Percentiles rank a stretch among this genome's conserved stretches.
Evolutionary conservation across 306 rosid genomes (phyloP).

Genomic region (Trifolium fragiferum): DNA sequence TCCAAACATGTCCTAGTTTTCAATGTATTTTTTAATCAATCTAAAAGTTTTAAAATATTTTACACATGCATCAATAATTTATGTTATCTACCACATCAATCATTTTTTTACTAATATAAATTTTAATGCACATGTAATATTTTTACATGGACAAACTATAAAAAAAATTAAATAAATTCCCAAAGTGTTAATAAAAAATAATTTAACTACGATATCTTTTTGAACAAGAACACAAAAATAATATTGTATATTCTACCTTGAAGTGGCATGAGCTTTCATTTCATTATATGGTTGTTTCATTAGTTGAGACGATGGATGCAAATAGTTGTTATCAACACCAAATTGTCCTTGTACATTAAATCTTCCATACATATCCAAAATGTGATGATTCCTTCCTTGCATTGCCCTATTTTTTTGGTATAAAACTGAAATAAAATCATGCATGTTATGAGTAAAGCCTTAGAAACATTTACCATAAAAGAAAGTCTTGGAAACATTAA

Average conservation of each 20-base stretch:
- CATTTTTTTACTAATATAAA: no score
- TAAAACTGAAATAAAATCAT: slow-evolving; percentile 55
- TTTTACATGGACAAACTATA: no score
- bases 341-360: slow-evolving; percentile 49
- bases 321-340: slow-evolving; percentile 44
- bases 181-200: neutral
- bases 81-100: neutral
- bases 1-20: no score
- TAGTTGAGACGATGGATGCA: slow-evolving; percentile 42
- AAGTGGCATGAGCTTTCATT: slow-evolving; percentile 39
- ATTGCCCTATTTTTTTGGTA: slow-evolving; percentile 47
- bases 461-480: no score
- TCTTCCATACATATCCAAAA: slow-evolving; percentile 58
- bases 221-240: neutral
- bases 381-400: slow-evolving; percentile 58
- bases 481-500: slow-evolving; percentile 26
- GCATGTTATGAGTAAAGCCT: slow-evolving; percentile 21
- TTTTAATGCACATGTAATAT: no score
- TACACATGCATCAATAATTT: neutral
- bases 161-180: no score
- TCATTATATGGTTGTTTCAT: slow-evolving; percentile 42
- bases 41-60: neutral
- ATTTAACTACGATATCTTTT: neutral
- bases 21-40: neutral
- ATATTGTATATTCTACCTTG: slow-evolving; percentile 46